These are phyloP conservation scores for Cerrena zonata DNA, from an alignment of 1,284 basidiomycete species.

Conservation along the genomic window DNA sequence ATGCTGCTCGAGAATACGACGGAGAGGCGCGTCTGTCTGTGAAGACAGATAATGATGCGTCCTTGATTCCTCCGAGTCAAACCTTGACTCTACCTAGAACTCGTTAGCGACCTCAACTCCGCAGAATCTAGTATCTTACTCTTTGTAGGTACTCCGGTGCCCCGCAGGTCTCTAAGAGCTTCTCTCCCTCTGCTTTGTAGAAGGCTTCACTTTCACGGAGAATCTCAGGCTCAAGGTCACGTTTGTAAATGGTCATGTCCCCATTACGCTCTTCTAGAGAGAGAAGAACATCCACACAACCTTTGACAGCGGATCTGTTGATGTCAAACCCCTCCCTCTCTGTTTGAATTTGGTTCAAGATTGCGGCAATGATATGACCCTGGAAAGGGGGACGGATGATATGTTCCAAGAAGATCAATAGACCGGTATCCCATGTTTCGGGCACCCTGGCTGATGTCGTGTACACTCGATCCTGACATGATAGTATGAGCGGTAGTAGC, in stretches of 20 bases:
- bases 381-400: slow-evolving; percentile 84
- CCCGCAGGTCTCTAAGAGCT: slow-evolving; percentile 69
- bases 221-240: slow-evolving; percentile 81
- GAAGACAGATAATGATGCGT: slow-evolving; percentile 86
- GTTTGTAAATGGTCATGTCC: slow-evolving; percentile 70
- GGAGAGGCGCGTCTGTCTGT: slow-evolving; percentile 66
- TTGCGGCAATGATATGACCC: slow-evolving; percentile 74
- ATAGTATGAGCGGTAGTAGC: background rate
- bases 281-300: slow-evolving; percentile 83
- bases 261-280: slow-evolving; percentile 53
- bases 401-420: slow-evolving; percentile 78
- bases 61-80: slow-evolving; percentile 81
- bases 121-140: slow-evolving; percentile 57
- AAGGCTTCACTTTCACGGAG: slow-evolving; percentile 75
- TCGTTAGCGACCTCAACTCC: too few relatives aligned
- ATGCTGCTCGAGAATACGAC: slow-evolving; percentile 70
- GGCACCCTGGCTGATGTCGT: slow-evolving; percentile 69
- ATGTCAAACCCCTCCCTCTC: slow-evolving; percentile 91
- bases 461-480: slow-evolving; percentile 81
- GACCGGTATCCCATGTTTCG: slow-evolving; percentile 78
- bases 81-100: slow-evolving; percentile 72
- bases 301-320: slow-evolving; percentile 85
- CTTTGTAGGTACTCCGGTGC: slow-evolving; percentile 77
- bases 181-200: slow-evolving; percentile 74
- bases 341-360: slow-evolving; percentile 83